Evolutionary conservation across 2,329 filamentous ascomycete species (phyloP), one percentile per base, ranked within the genome.

Genomic region (Cryphonectria naterciae): DNA sequence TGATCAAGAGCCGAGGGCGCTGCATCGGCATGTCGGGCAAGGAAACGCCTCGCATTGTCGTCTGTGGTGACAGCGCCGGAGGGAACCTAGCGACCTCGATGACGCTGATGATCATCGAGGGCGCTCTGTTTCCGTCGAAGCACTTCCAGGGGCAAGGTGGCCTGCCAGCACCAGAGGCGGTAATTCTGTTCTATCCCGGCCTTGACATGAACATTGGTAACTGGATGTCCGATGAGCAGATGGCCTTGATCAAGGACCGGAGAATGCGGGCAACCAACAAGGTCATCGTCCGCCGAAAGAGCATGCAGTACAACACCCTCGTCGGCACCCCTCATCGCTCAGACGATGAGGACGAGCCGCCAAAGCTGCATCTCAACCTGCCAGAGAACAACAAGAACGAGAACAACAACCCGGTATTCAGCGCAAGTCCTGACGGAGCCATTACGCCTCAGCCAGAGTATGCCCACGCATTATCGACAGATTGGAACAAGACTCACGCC

Each of bases 211-310:
- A 97, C 77, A 98, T 98, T 74, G 94, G 94, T 52, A 98, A 95
- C 80, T 99, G 96, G 96, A 98, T 99, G 95, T 95, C 93, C 0
- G 95, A 98, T 76, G 95, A 98, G 80, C 95, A 99, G 79, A 97
- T 98, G 93, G 90, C 93, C 0, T 83, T 99, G 72, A 97, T 99
- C 74, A 91, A 94, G 74, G 95, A 97, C 74, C 90, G 94, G 15
- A 88, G 90, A 70, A 90, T 91, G 78, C 88, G 94, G 35, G 91
- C 91, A 75, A 94, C 91, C 1, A 97, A 98, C 77, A 87, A 88
- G 70, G 87, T 89, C 37, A 92, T 98, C 69, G 84, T 98, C 15
- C 87, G 91, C 49, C 88, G 93, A 70, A 98, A 99, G 83, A 94
- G 90, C 74, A 92, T 93, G 82, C 93, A 98, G 78, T 98, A 97